Evolutionary conservation across 257 asterid species (phyloP).

Genomic region (Paraleonurus japonicus): DNA sequence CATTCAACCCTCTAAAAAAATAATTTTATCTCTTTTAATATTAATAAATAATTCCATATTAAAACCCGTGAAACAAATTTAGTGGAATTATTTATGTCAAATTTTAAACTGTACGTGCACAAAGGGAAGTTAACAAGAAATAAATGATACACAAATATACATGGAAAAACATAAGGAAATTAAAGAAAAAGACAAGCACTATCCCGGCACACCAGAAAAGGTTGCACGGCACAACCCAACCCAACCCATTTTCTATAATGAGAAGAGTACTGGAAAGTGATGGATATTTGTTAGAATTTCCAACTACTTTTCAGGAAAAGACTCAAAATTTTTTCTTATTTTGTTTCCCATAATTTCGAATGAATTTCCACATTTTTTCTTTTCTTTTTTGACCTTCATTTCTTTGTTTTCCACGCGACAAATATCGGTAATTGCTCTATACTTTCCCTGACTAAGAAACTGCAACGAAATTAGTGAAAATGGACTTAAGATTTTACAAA

Average conservation of each 20-base stretch:
- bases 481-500: background rate
- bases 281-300: background rate
- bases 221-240: background rate
- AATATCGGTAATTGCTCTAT: background rate
- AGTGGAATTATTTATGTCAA: no score
- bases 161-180: no score
- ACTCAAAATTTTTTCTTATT: background rate
- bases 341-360: background rate
- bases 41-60: no score
- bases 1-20: no score
- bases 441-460: background rate
- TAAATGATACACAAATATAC: background rate
- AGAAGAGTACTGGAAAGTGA: slow-evolving; percentile 18
- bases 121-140: background rate
- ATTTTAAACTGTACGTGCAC: background rate
- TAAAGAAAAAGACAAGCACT: background rate
- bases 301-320: background rate
- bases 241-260: background rate
- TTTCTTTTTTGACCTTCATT: background rate
- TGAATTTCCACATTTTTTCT: background rate
- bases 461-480: slow-evolving; percentile 11
- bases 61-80: no score
- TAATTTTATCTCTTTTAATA: no score
- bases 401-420: background rate
- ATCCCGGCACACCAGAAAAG: background rate